These are phyloP conservation scores for Aspergillus hortae DNA, from an alignment of 2,329 filamentous ascomycete genomes.

Conservation along the genomic window DNA sequence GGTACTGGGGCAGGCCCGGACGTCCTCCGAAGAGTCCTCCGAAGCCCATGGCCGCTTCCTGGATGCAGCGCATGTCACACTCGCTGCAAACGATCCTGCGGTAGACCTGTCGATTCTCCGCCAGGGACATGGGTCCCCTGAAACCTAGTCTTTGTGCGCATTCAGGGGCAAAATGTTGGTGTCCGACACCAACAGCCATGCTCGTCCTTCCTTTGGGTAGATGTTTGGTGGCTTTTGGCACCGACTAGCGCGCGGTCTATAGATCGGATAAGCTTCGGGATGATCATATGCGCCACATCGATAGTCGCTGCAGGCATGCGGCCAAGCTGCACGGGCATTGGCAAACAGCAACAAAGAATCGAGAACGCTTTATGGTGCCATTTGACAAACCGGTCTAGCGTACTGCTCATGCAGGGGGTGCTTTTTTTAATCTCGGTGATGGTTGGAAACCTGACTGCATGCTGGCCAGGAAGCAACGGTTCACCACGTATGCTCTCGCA, in stretches of 20 bases:
- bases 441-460: background rate
- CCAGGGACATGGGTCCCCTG: background rate
- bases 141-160: background rate
- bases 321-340: background rate
- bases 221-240: background rate
- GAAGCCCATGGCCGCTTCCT: background rate
- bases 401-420: no score
- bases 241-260: background rate
- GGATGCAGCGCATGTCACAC: background rate
- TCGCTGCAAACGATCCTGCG: conserved; percentile 1
- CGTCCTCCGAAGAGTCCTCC: background rate
- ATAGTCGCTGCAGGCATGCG: conserved; percentile 7
- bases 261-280: conserved; percentile 1
- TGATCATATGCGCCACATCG: conserved; percentile 10
- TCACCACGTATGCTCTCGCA: background rate
- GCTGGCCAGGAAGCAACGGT: background rate
- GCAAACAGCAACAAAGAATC: background rate
- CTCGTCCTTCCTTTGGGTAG: background rate
- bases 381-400: background rate
- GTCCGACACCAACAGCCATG: background rate
- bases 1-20: conserved; percentile 24
- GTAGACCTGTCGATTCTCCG: background rate
- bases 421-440: background rate
- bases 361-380: background rate
- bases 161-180: background rate